Base-by-base conservation (phyloP, 352 stramenopile genomes). In the Saprolegnia diclina region DNA sequence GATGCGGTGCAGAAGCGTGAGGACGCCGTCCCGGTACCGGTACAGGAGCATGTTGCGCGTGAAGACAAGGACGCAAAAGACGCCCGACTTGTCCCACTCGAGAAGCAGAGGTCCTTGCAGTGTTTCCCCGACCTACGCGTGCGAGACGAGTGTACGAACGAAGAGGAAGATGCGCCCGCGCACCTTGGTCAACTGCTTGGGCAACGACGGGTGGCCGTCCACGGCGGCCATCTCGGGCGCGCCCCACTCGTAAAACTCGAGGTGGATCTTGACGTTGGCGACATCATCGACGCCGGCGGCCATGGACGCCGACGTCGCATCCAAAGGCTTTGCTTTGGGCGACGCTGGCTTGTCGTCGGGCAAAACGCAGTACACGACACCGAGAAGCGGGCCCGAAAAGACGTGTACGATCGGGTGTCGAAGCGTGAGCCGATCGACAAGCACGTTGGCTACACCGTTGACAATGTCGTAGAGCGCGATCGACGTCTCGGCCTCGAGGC, bases 221-320 rank as follows among this genome's bases (percentile, higher is more conserved):
- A 21, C n/a, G 9, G 35, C 56, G 6, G 35, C 18, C 4, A 48
- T 74, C 7, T 54, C 29, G 11, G 73, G 37, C 13, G 67, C 14
- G 40, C 74, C 75, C 84, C 84, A 92, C 19, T 88, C 79, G 52
- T 90, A 92, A 40, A 92, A 92, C 42, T 92, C 84, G 24, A 92
- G 48, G 29, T 59, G 52, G 50, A 71, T 57, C 14, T 38, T 38
- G 5, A 38, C 55, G 9, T 11, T 56, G 35, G 42, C n/a, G 19
- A 40, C 13, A 1, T 37, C 50, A 22, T 55, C 40, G 44, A 21
- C 44, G 13, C 13, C 73, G 16, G 24, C 72, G 35, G 72, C 68
- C 1, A 70, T 72, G 10, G 74, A 73, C 9, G 77, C 74, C 7
- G 77, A 77, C 6, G 84, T 85, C 0, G 76, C 53, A 18, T 75